Evolutionary conservation across 1,284 basidiomycete species (phyloP).

Genomic region (Puccinia hordei): DNA sequence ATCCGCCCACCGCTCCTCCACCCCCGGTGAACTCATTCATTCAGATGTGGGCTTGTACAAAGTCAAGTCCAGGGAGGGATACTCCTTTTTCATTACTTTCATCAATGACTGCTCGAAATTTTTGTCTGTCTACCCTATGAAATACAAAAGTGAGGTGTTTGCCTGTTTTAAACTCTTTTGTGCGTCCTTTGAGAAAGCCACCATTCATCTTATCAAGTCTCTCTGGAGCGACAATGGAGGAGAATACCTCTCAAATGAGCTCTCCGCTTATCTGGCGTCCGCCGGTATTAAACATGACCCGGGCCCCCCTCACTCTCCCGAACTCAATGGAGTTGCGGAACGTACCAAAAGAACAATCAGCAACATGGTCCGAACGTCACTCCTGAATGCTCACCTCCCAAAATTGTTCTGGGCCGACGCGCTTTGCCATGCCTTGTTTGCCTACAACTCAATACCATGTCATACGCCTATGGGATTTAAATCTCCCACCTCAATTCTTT

Average conservation of each 20-base stretch:
- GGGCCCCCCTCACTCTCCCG: constrained; percentile 60
- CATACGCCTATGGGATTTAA: not conserved
- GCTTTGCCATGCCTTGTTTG: not conserved
- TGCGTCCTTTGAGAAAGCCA: constrained; percentile 54
- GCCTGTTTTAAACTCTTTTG: constrained; percentile 58
- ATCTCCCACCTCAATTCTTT: no score
- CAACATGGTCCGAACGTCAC: not conserved
- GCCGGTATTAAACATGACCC: constrained; percentile 58
- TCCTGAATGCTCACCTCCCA: not conserved
- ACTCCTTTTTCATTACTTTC: not conserved
- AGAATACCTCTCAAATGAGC: constrained; percentile 56
- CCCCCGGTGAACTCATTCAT: not conserved
- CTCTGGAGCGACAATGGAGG: constrained; percentile 59
- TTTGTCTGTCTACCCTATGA: not conserved
- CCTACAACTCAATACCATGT: not conserved
- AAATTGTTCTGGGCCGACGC: constrained; percentile 1
- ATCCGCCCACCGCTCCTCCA: no score
- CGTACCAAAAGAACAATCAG: constrained; percentile 1
- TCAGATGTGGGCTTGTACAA: not conserved
- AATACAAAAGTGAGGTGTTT: not conserved
- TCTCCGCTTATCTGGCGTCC: constrained; percentile 55
- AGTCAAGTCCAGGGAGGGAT: not conserved
- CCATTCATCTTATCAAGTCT: constrained; percentile 53
- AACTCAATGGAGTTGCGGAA: constrained; percentile 58
- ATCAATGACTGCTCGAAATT: not conserved